Percentiles rank a stretch among this genome's conserved stretches.
These are phyloP conservation scores for Eucalyptus brandiana DNA, from an alignment of 345 rosid genomes.

Conservation along the genomic window DNA sequence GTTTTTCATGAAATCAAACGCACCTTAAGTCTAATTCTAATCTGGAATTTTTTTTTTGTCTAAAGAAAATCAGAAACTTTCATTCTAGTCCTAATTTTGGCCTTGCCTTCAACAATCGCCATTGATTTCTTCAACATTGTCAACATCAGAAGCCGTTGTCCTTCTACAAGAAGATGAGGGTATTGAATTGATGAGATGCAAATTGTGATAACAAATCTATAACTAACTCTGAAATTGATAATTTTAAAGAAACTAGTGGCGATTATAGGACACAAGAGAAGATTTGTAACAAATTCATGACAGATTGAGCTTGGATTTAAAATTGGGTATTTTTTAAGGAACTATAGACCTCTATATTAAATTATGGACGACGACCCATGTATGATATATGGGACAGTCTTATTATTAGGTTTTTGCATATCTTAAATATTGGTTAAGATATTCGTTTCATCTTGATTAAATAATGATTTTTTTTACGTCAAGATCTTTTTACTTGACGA, in stretches of 20 bases:
- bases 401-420: neutral
- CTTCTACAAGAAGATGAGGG: neutral
- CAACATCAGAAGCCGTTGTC: neutral
- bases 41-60: neutral
- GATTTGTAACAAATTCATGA: neutral
- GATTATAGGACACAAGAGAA: neutral
- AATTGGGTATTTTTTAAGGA: neutral
- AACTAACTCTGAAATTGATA: neutral
- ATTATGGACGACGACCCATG: neutral
- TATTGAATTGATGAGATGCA: neutral
- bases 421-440: neutral
- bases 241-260: neutral
- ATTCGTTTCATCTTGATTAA: neutral
- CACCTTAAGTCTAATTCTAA: neutral
- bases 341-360: neutral
- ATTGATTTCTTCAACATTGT: neutral
- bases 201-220: neutral
- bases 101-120: rapidly evolving
- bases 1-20: too few species aligned
- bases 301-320: neutral
- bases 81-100: neutral
- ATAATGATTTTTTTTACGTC: neutral
- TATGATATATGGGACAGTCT: neutral
- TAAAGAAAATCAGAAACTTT: neutral
- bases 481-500: neutral